phyloP scores from a whole-genome alignment of 768 basidiomycete genomes.

The Psilocybe azurescens region DNA sequence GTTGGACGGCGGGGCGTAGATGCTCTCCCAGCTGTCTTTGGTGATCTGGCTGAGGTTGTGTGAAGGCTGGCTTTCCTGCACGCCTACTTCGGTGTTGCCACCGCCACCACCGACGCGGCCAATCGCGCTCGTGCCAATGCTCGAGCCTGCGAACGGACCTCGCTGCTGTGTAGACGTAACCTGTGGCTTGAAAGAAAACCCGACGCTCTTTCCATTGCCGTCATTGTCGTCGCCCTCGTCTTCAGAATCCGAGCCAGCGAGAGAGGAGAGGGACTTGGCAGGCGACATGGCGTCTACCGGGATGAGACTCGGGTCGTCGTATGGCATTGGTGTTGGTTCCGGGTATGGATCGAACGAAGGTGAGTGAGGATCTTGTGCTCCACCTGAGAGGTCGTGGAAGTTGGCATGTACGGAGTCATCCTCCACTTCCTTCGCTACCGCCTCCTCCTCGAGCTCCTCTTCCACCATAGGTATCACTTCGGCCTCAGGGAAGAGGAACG shows the following conservation, averaged over 20 bases:
- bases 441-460: too few species aligned
- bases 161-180: constrained; percentile 39
- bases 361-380: constrained; percentile 7
- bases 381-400: not conserved
- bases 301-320: constrained; percentile 6
- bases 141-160: constrained; percentile 12
- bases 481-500: not conserved
- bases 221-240: constrained; percentile 25
- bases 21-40: constrained; percentile 32
- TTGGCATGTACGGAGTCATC: constrained; percentile 20
- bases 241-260: constrained; percentile 38
- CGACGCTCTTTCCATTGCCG: not conserved
- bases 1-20: constrained; percentile 17
- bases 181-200: constrained; percentile 35
- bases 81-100: too few species aligned
- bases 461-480: not conserved
- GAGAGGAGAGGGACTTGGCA: constrained; percentile 38
- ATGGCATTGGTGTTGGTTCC: constrained; percentile 5
- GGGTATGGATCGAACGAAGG: constrained; percentile 16
- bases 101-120: not conserved
- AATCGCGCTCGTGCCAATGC: not conserved
- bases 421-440: not conserved
- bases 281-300: constrained; percentile 29
- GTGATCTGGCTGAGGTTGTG: constrained; percentile 21
- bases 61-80: not conserved